Evolutionary conservation across 2,329 filamentous ascomycete genomes (phyloP).

Genomic region (Aureobasidium sp.): DNA sequence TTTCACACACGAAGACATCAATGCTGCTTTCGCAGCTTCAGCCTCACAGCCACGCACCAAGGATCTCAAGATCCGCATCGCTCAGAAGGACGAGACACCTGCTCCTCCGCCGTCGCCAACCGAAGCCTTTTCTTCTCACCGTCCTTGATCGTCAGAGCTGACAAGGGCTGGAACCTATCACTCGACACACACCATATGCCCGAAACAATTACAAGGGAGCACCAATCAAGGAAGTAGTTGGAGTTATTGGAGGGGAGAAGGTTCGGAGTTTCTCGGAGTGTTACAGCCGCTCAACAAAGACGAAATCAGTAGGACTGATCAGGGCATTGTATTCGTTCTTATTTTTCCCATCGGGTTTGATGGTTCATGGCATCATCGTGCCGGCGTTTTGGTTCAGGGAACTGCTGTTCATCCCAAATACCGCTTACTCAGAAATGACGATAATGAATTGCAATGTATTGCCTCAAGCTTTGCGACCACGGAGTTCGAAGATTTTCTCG

Average conservation of each 20-base stretch:
- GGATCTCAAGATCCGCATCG: conserved; percentile 15
- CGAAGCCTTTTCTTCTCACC: conserved; percentile 2
- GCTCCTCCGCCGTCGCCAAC: conserved; percentile 15
- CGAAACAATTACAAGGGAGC: background rate
- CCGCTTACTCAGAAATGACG: conserved; percentile 1
- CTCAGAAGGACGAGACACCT: conserved; percentile 13
- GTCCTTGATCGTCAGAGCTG: background rate
- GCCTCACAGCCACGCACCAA: conserved; percentile 14
- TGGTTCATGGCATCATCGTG: background rate
- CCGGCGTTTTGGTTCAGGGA: background rate
- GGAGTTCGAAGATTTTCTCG: background rate
- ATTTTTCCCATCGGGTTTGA: background rate
- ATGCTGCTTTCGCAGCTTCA: conserved; percentile 13
- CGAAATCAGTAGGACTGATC: background rate
- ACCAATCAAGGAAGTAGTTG: background rate
- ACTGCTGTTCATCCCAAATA: background rate
- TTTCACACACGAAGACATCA: conserved; percentile 15
- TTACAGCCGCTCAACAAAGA: background rate
- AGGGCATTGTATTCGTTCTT: background rate
- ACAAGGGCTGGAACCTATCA: background rate
- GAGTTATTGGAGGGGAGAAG: background rate
- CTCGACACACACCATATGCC: background rate
- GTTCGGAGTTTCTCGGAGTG: background rate
- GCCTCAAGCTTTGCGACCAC: conserved; percentile 3
- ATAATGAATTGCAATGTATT: background rate